These are phyloP conservation scores for Escovopsis weberi DNA, from an alignment of 2,329 filamentous ascomycete species.

Conservation along the genomic window DNA sequence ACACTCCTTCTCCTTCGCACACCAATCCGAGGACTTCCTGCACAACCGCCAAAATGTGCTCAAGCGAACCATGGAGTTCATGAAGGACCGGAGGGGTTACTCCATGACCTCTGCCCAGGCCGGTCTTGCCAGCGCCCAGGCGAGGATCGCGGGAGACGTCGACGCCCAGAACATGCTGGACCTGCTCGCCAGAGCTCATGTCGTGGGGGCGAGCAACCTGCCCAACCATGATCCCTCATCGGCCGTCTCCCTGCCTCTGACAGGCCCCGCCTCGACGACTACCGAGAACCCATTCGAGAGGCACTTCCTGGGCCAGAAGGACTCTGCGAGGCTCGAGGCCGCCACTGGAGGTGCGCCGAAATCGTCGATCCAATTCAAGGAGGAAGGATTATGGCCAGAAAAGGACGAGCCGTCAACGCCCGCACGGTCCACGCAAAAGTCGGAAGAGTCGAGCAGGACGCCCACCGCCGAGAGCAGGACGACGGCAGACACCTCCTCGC, in stretches of 20 bases:
- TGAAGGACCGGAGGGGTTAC: slow-evolving; percentile 84
- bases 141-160: slow-evolving; percentile 65
- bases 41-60: slow-evolving; percentile 86
- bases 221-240: slow-evolving; percentile 30
- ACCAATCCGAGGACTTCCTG: slow-evolving; percentile 83
- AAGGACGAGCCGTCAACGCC: slow-evolving; percentile 7
- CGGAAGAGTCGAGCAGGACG: slow-evolving; percentile 37
- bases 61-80: slow-evolving; percentile 89
- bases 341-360: slow-evolving; percentile 18
- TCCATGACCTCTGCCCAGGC: slow-evolving; percentile 50
- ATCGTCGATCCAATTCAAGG: slow-evolving; percentile 7
- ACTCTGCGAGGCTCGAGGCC: slow-evolving; percentile 11
- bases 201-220: slow-evolving; percentile 55
- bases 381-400: slow-evolving; percentile 2
- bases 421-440: slow-evolving; percentile 17
- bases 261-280: slow-evolving; percentile 60
- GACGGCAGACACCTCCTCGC: slow-evolving; percentile 37
- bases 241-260: slow-evolving; percentile 46
- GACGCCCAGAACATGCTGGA: slow-evolving; percentile 89
- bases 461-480: slow-evolving; percentile 42
- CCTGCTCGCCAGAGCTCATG: slow-evolving; percentile 64
- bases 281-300: slow-evolving; percentile 74
- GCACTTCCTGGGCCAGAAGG: slow-evolving; percentile 46
- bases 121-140: slow-evolving; percentile 69
- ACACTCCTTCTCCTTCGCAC: slow-evolving; percentile 95